A percentile compares a stretch with the other conserved stretches of the same genome.
phyloP scores from a whole-genome alignment of 148 eudicot species.

The Rhododendron ferrugineum region DNA sequence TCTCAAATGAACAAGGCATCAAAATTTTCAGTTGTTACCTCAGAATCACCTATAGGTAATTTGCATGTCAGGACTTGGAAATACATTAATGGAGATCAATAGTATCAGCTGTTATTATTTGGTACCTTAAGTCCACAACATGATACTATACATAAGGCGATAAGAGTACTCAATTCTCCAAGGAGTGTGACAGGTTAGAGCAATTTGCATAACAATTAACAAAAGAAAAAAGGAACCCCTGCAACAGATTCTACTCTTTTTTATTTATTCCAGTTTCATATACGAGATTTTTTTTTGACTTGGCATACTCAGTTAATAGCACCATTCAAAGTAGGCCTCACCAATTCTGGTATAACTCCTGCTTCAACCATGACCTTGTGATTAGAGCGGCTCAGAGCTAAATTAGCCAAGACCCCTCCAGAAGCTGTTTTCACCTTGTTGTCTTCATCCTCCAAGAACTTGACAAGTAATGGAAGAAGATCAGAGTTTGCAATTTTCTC shows the following conservation, averaged over 20 bases:
- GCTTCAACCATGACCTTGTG: conserved; percentile 71
- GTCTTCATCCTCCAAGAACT: conserved; percentile 68
- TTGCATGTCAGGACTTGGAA: background rate
- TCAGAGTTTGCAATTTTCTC: conserved; percentile 49
- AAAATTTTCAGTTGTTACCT: background rate
- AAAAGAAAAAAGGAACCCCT: background rate
- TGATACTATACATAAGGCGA: background rate
- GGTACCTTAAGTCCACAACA: background rate
- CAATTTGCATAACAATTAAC: background rate
- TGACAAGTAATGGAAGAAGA: conserved; percentile 60
- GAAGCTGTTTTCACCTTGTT: conserved; percentile 61
- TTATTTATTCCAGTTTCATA: background rate
- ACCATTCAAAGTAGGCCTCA: conserved; percentile 26
- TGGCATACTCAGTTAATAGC: background rate
- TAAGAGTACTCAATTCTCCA: background rate
- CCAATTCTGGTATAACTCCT: conserved; percentile 75
- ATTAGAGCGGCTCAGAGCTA: conserved; percentile 47
- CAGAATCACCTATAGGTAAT: background rate
- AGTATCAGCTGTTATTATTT: background rate
- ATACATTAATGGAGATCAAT: background rate
- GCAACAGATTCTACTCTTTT: background rate
- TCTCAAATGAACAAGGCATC: background rate
- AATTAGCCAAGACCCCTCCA: conserved; percentile 78
- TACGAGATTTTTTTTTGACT: background rate
- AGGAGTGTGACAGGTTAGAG: background rate